Evolutionary conservation across 2,329 filamentous ascomycete species (phyloP).

Genomic region (Lecanicillium sp.): DNA sequence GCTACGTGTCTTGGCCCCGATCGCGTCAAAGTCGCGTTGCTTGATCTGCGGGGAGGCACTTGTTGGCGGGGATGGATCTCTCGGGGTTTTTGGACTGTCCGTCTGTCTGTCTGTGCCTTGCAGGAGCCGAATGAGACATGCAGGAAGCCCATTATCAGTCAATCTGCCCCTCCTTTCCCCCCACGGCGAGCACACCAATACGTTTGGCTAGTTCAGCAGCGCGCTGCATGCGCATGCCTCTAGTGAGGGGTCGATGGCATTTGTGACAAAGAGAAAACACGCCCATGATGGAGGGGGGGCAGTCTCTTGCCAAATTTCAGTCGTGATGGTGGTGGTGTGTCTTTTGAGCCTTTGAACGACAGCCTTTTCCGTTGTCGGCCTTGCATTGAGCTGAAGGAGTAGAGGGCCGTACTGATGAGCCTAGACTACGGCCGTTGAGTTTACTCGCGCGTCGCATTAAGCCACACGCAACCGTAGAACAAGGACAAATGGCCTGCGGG

Average conservation of each 20-base stretch:
- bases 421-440: too few species aligned
- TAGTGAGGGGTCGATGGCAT: background rate
- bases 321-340: slow-evolving; percentile 1
- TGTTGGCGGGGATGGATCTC: background rate
- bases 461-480: too few species aligned
- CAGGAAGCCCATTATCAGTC: background rate
- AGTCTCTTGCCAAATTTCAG: background rate
- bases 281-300: background rate
- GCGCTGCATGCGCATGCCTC: background rate
- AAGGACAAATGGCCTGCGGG: too few species aligned
- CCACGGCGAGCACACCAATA: background rate
- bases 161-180: background rate
- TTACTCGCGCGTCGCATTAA: too few species aligned
- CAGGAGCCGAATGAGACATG: slow-evolving; percentile 4
- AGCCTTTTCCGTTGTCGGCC: too few species aligned
- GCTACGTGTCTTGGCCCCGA: too few species aligned
- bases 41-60: background rate
- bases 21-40: slow-evolving; percentile 3
- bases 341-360: too few species aligned
- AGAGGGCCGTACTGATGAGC: too few species aligned
- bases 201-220: background rate
- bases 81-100: background rate
- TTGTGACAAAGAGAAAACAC: too few species aligned
- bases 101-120: background rate
- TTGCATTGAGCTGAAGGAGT: too few species aligned